These are phyloP conservation scores for Trichoderma koningiopsis DNA, from an alignment of 2,329 filamentous ascomycete genomes.

Conservation along the genomic window DNA sequence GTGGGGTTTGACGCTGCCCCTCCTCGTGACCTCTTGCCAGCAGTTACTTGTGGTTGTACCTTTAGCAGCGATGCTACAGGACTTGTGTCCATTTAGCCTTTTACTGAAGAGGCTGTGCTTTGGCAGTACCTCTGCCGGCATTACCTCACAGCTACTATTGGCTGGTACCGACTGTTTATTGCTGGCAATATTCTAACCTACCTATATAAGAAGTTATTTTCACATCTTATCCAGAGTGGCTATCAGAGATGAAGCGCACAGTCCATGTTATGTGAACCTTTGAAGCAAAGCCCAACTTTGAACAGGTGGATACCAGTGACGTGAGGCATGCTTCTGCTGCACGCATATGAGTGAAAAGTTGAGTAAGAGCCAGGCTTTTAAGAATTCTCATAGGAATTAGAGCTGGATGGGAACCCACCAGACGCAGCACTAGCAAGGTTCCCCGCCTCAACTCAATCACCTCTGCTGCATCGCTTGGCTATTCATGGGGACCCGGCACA, in stretches of 20 bases:
- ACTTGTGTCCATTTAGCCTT: not conserved
- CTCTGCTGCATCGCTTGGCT: constrained; percentile 11
- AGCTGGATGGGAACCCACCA: not conserved
- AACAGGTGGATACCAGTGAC: not conserved
- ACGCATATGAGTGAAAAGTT: not conserved
- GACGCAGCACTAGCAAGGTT: constrained; percentile 11
- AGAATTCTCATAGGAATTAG: not conserved
- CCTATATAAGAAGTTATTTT: not conserved
- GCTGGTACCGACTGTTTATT: not conserved
- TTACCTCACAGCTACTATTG: not conserved
- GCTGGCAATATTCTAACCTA: not conserved
- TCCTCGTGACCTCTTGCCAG: constrained; percentile 2
- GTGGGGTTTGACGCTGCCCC: not conserved
- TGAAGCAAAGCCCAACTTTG: not conserved
- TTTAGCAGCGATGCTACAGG: not conserved
- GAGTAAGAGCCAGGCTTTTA: not conserved
- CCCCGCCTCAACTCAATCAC: constrained; percentile 20
- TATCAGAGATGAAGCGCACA: not conserved
- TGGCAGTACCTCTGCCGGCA: not conserved
- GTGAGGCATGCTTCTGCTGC: not conserved
- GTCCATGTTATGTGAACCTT: not conserved
- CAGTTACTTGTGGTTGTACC: not conserved
- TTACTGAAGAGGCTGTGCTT: not conserved
- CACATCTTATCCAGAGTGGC: not conserved
- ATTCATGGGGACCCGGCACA: constrained; percentile 5